Conservation (phyloP, 345 rosid species). For the Ceriops decandra region DNA sequence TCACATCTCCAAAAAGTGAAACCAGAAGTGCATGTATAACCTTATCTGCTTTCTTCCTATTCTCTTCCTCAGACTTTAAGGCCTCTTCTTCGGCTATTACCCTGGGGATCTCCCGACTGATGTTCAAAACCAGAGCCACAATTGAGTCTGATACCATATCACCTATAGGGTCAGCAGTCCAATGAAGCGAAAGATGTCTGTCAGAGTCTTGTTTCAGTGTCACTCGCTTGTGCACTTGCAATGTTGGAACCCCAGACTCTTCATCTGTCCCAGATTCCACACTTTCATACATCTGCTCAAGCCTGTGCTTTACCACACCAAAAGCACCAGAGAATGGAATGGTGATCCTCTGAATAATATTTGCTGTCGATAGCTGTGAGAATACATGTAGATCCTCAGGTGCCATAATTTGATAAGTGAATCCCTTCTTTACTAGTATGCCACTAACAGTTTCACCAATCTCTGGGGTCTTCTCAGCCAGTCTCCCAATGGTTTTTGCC, state of each 20-base stretch:
- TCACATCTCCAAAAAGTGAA: constrained; percentile 90
- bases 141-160: constrained; percentile 94
- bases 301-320: constrained; percentile 73
- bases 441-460: constrained; percentile 79
- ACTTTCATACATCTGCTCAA: constrained; percentile 75
- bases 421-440: constrained; percentile 83
- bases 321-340: constrained; percentile 75
- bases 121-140: constrained; percentile 76
- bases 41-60: constrained; percentile 67
- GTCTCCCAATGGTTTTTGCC: constrained; percentile 87
- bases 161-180: constrained; percentile 80
- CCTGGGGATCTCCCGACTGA: constrained; percentile 76
- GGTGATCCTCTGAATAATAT: constrained; percentile 72
- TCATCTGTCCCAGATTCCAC: constrained; percentile 75
- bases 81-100: constrained; percentile 56
- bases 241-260: constrained; percentile 57
- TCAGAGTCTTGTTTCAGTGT: constrained; percentile 81
- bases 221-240: constrained; percentile 67
- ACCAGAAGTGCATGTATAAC: constrained; percentile 71
- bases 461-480: constrained; percentile 79
- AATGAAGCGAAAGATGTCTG: constrained; percentile 75
- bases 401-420: constrained; percentile 95
- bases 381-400: constrained; percentile 93
- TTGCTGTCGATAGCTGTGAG: constrained; percentile 89
- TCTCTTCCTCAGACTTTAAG: constrained; percentile 58